phyloP scores from a whole-genome alignment of 345 rosid species.

The Camelina sativa region DNA sequence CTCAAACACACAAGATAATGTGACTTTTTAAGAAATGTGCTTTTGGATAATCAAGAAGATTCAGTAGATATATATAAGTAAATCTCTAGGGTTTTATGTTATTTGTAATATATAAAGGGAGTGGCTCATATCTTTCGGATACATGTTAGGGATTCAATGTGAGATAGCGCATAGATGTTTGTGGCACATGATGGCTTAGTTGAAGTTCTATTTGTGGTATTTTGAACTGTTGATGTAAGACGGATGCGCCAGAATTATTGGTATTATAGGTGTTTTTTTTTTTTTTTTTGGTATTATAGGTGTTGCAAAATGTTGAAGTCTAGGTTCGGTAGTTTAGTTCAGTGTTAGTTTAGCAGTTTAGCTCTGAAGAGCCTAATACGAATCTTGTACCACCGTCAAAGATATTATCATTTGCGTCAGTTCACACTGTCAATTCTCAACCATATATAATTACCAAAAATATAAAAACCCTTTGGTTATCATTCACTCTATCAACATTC shows the following conservation, averaged over 20 bases:
- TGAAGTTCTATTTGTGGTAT: background rate
- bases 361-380: background rate
- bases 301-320: background rate
- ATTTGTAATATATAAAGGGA: background rate
- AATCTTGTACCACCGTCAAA: constrained; percentile 32
- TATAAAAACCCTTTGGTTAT: background rate
- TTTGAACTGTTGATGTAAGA: background rate
- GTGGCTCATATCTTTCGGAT: background rate
- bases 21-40: background rate
- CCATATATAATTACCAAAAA: background rate
- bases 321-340: background rate
- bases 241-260: background rate
- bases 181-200: background rate
- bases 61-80: background rate
- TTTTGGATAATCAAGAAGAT: background rate
- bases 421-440: constrained; percentile 19
- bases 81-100: background rate
- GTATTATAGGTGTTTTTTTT: too few relatives aligned
- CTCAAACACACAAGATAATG: background rate
- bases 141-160: background rate
- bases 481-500: background rate
- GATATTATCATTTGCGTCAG: constrained; percentile 23
- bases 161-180: background rate
- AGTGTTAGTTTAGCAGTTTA: background rate
- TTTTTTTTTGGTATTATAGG: background rate